Conservation (phyloP, 495 filamentous ascomycete species). For the Penicillium salamii region DNA sequence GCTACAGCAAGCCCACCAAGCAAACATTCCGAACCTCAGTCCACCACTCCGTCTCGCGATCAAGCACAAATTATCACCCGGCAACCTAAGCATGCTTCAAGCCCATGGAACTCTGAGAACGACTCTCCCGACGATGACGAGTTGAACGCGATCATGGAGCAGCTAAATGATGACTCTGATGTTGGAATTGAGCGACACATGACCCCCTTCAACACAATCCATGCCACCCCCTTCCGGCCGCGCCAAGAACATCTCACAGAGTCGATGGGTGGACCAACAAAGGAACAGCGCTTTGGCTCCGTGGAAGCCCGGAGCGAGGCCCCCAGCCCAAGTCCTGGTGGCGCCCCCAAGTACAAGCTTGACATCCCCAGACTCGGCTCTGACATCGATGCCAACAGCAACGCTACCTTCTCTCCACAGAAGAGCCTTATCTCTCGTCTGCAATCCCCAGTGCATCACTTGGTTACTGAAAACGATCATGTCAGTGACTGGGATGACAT, state of each 20-base stretch:
- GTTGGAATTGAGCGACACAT: slow-evolving; percentile 64
- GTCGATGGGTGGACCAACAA: slow-evolving; percentile 46
- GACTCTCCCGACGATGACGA: slow-evolving; percentile 67
- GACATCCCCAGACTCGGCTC: slow-evolving; percentile 45
- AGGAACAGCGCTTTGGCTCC: slow-evolving; percentile 53
- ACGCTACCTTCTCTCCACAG: slow-evolving; percentile 39
- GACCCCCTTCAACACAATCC: slow-evolving; percentile 32
- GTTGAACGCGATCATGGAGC: slow-evolving; percentile 82
- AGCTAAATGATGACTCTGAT: slow-evolving; percentile 70
- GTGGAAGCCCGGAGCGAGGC: slow-evolving; percentile 63
- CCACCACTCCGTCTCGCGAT: slow-evolving; percentile 9
- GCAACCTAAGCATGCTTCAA: slow-evolving; percentile 4
- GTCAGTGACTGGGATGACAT: slow-evolving; percentile 90
- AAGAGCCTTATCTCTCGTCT: slow-evolving; percentile 35
- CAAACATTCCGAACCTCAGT: slow-evolving; percentile 7
- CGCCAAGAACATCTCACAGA: slow-evolving; percentile 28
- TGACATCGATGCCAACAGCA: slow-evolving; percentile 36
- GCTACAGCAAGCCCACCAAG: slow-evolving; percentile 30
- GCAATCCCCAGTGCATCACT: slow-evolving; percentile 59
- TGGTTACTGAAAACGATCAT: slow-evolving; percentile 64
- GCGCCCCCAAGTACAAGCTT: slow-evolving; percentile 49
- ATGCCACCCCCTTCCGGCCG: slow-evolving; percentile 28
- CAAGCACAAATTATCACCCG: neutral
- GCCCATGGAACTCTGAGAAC: slow-evolving; percentile 23
- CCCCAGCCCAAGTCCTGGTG: slow-evolving; percentile 71